Base-by-base conservation (phyloP, 805 yeast species). In the Debaryomyces maramus region DNA sequence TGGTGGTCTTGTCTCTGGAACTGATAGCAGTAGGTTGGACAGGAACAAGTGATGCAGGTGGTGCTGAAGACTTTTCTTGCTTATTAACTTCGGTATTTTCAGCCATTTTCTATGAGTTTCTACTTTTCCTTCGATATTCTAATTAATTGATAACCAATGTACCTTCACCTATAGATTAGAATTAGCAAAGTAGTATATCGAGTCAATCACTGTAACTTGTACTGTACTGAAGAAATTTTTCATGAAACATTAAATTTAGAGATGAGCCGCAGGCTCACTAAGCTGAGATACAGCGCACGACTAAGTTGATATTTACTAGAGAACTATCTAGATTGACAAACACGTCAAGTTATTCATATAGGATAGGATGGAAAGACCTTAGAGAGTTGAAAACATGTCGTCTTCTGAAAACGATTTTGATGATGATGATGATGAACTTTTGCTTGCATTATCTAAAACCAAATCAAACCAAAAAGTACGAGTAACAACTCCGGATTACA, bases 1-100 rank as follows among this genome's bases (percentile, higher is more conserved):
- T 82, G 8, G 97, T 83, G 45, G 72, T 74, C 58, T 91, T 91
- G 69, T 91, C 98, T 50, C 78, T 85, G 0, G 97, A 87, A 29
- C 79, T 80, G 40, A 90, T 73, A 6, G 88, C 80, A 18, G 80
- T 68, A 24, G 99, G 98, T 46, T 88, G 90, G 32, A 81, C 81
- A 9, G 98, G 98, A 17, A 89, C 90, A 36, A 89, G 69, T 3
- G 89, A 81, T 2, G 95, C 95, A 34, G 64, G 63, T 14, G 63
- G 61, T 1, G 56, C 63, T 8, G 61, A 50, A 13, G 47, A 34
- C 38, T 40, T 47, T 19, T 45, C 49, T 15, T 52, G 48, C 11
- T 30, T 33, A 33, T 30, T 31, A n/a, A n/a, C 34, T n/a, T 40
- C 40, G 19, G 22, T 27, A 11, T 43, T 40, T 30, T 45, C 46